Evolutionary conservation across 1,284 basidiomycete genomes (phyloP).

Genomic region (Exobasidium cylindrosporum): DNA sequence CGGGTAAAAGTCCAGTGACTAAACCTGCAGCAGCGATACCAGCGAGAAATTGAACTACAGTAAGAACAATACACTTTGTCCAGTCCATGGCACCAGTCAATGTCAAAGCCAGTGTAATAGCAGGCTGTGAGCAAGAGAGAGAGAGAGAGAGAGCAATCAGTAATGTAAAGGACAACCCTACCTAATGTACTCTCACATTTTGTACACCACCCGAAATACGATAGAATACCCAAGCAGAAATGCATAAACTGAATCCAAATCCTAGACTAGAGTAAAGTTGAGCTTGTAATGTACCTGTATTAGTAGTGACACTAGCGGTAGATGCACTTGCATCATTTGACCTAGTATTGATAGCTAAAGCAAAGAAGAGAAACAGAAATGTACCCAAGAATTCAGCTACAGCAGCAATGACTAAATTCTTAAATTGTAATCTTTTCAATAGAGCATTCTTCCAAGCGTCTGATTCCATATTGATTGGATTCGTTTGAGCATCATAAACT

Average conservation of each 20-base stretch:
- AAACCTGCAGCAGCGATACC: slow-evolving; percentile 33
- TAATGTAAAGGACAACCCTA: too few relatives aligned
- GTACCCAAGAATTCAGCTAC: slow-evolving; percentile 60
- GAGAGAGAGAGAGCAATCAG: background rate
- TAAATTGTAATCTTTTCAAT: slow-evolving; percentile 49
- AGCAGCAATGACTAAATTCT: slow-evolving; percentile 61
- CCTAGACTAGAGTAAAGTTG: slow-evolving; percentile 57
- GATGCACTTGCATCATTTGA: slow-evolving; percentile 16
- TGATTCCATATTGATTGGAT: background rate
- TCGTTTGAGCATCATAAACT: background rate
- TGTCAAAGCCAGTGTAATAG: slow-evolving; percentile 9
- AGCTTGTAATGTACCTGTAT: slow-evolving; percentile 18
- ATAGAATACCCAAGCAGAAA: slow-evolving; percentile 58
- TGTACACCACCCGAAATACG: slow-evolving; percentile 46
- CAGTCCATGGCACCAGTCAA: slow-evolving; percentile 18
- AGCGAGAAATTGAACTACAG: slow-evolving; percentile 25
- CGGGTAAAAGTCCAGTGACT: slow-evolving; percentile 21
- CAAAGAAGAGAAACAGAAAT: slow-evolving; percentile 52
- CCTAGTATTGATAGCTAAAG: slow-evolving; percentile 39
- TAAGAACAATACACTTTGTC: slow-evolving; percentile 15
- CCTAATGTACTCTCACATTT: slow-evolving; percentile 41
- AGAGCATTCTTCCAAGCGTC: background rate
- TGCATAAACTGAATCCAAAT: slow-evolving; percentile 58
- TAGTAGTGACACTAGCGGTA: background rate
- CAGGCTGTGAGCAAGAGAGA: background rate